phyloP scores from a whole-genome alignment of 2,329 filamentous ascomycete species.

The Fusarium gaditjirri region DNA sequence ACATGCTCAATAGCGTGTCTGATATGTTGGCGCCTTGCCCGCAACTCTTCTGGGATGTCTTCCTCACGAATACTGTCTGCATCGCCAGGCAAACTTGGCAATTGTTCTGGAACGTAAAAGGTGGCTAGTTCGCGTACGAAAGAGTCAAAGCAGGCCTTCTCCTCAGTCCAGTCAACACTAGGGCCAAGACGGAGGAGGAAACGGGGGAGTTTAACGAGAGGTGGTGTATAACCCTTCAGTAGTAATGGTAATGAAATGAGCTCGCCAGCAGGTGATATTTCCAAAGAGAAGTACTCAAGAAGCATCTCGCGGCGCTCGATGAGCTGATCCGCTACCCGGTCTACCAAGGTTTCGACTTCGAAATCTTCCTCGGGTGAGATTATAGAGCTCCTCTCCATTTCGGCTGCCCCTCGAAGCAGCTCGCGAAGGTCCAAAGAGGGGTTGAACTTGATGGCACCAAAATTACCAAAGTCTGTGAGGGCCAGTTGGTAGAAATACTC shows the following conservation, averaged over 20 bases:
- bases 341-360: slow-evolving; percentile 73
- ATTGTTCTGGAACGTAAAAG: slow-evolving; percentile 89
- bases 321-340: slow-evolving; percentile 73
- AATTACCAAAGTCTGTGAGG: slow-evolving; percentile 95
- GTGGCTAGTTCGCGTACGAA: slow-evolving; percentile 88
- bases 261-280: slow-evolving; percentile 81
- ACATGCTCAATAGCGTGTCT: slow-evolving; percentile 81
- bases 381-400: slow-evolving; percentile 68
- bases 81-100: slow-evolving; percentile 65
- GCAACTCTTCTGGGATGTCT: slow-evolving; percentile 60
- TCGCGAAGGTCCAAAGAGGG: slow-evolving; percentile 78
- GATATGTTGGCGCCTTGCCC: slow-evolving; percentile 74
- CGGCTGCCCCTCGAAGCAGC: slow-evolving; percentile 77
- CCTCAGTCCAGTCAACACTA: slow-evolving; percentile 85
- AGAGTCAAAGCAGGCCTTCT: slow-evolving; percentile 85
- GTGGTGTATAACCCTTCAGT: slow-evolving; percentile 88
- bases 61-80: slow-evolving; percentile 50
- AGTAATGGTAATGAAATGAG: slow-evolving; percentile 84
- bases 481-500: slow-evolving; percentile 98
- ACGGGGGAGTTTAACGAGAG: slow-evolving; percentile 84
- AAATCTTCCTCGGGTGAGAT: slow-evolving; percentile 63
- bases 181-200: slow-evolving; percentile 92
- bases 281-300: slow-evolving; percentile 89
- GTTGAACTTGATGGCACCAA: slow-evolving; percentile 83
- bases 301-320: slow-evolving; percentile 86